Evolutionary conservation across 768 basidiomycete species (phyloP).

Genomic region (Tylopilus plumbeoviolaceoides): DNA sequence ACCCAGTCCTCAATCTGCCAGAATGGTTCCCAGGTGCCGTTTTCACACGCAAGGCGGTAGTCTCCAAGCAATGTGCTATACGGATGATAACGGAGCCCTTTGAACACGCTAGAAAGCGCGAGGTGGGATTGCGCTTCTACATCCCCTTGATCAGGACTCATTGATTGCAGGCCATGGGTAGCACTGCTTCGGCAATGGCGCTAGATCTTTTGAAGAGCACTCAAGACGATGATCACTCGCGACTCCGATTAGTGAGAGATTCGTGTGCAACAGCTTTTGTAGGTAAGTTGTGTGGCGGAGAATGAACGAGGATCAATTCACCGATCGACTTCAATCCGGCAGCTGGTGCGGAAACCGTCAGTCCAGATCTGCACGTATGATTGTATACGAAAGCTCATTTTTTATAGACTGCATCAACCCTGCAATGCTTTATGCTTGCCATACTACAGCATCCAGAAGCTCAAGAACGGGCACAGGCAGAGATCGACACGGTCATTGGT

Average conservation of each 20-base stretch:
- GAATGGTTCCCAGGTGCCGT: conserved; percentile 21
- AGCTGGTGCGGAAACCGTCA: conserved; percentile 21
- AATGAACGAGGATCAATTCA: background rate
- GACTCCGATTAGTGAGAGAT: conserved; percentile 9
- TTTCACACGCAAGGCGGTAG: conserved; percentile 25
- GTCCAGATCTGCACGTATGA: background rate
- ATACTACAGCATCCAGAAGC: conserved; percentile 31
- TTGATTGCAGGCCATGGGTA: conserved; percentile 7
- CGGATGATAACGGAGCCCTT: conserved; percentile 17
- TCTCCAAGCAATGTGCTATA: conserved; percentile 2
- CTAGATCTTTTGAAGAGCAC: conserved; percentile 5
- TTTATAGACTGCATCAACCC: conserved; percentile 10
- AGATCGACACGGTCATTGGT: conserved; percentile 30
- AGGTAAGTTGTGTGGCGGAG: conserved; percentile 10
- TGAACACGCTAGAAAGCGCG: conserved; percentile 9
- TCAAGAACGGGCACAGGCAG: conserved; percentile 29
- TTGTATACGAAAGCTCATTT: background rate
- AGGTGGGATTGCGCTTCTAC: conserved; percentile 2
- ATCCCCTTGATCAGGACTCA: background rate
- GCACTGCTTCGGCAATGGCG: conserved; percentile 10
- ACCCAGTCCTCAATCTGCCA: conserved; percentile 21
- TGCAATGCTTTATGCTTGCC: conserved; percentile 28
- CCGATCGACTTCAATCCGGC: background rate
- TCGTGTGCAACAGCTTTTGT: conserved; percentile 10
- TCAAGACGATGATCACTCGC: conserved; percentile 5